Evolutionary conservation across 305 asterid species (phyloP), one percentile per base, ranked within the genome.

Genomic region (Striga hermonthica): DNA sequence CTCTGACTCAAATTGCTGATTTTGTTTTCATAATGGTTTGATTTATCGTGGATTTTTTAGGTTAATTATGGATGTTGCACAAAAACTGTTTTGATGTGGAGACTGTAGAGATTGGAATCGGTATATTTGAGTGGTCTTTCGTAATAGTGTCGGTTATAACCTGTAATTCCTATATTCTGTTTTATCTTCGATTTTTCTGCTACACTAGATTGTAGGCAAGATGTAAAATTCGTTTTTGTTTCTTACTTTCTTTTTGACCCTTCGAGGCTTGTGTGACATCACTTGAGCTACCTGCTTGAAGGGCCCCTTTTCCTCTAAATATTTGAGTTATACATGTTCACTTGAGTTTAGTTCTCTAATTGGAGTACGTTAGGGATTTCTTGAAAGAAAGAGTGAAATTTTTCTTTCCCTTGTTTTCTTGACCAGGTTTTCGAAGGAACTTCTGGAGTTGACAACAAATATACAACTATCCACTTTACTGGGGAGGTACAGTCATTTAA

Each of bases 391-490:
- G 8, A 36, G 48, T 62, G 43, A 14, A 52, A 57, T 35, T 56
- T 41, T 35, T 11, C 36, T 11, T 74, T 52, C 28, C 65, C 36
- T 76, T 58, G 69, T 57, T 44, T 35, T 61, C 50, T 16, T 54
- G 48, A 62, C 65, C 77, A 91, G 96, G 98, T 91, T 57, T 91
- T 91, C 72, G 98, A 91, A 82, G 98, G 98, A 75, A 91, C 97
- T 36, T 91, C 98, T 73, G 97, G 98, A 75, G 89, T 91, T 50
- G 98, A 91, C 79, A 91, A n/a, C n/a, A n/a, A n/a, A 87, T 75
- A 74, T 55, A 74, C 80, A 56, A 91, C 95, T 10, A 95, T 89
- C 69, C 98, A 91, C 82, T 91, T 91, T 71, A 91, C 98, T 9
- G 97, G 98, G 78, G 98, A 91, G 97, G 97, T 89, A 84, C 74